phyloP scores from a whole-genome alignment of 1,284 basidiomycete species.

The Apiotrichum laibachii region DNA sequence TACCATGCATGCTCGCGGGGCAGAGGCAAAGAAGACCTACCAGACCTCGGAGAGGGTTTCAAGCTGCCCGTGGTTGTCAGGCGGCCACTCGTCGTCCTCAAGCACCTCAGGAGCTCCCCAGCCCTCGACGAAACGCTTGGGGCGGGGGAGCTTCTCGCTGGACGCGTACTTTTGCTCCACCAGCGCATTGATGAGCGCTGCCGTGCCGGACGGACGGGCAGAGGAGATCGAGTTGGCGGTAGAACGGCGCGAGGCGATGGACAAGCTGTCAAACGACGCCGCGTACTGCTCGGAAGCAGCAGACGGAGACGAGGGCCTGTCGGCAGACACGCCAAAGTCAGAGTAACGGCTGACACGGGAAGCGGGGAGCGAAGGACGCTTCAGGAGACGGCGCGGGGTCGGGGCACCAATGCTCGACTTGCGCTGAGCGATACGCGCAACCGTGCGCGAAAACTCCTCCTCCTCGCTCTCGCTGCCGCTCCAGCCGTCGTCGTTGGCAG shows the following conservation, averaged over 20 bases:
- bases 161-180: constrained; percentile 25
- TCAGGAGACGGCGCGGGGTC: constrained; percentile 6
- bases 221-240: constrained; percentile 13
- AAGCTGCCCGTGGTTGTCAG: constrained; percentile 4
- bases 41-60: constrained; percentile 7
- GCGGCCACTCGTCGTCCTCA: constrained; percentile 30
- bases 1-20: too few species aligned
- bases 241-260: constrained; percentile 11
- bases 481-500: constrained; percentile 26
- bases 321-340: neutral
- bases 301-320: neutral
- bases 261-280: neutral
- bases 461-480: constrained; percentile 42
- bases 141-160: constrained; percentile 16
- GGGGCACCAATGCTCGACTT: constrained; percentile 9
- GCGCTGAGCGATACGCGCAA: constrained; percentile 24
- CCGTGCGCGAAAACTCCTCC: constrained; percentile 35
- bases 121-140: constrained; percentile 28
- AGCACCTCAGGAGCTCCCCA: constrained; percentile 44
- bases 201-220: constrained; percentile 10
- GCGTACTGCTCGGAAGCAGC: neutral
- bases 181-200: constrained; percentile 19
- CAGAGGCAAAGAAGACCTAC: neutral
- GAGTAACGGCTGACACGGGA: constrained; percentile 11
- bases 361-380: constrained; percentile 17